Base-by-base conservation (phyloP, 2,329 filamentous ascomycete genomes). In the Trichoderma atrobrunneum region DNA sequence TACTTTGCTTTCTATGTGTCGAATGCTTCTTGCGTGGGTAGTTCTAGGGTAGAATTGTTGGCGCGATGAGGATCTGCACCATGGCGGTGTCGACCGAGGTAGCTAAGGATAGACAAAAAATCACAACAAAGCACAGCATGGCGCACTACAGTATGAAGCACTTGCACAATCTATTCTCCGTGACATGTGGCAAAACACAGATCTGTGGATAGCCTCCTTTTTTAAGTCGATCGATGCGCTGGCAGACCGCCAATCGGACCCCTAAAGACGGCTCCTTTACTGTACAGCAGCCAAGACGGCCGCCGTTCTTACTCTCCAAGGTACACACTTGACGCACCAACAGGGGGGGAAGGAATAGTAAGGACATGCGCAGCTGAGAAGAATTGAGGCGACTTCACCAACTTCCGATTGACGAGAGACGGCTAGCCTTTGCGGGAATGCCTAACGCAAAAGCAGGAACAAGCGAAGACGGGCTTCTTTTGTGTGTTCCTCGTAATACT, bases 171-270 rank as follows among this genome's bases (percentile, higher is more conserved):
- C 16, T 21, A n/a, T 30, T 36, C 65, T 59, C 64, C 51, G 32
- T 11, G 24, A 5, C 16, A 28, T 24, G 51, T 59, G 64, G 64
- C 51, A 67, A 67, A 56, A 24, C 16, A 7, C 30, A 57, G 43
- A 51, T 43, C 39, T 3, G 7, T n/a, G 39, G 39, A 43, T 61
- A 34, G 7, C 30, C 48, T 67, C 64, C 54, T n/a, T 21, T 21
- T 43, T 24, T 3, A 18, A n/a, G 39, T 28, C 36, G 66, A 69
- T 69, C 57, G 43, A 26, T 70, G 56, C 34, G 56, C 5, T 70
- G 66, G 39, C 66, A 26, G 66, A 70, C 66, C 66, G 66, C 66
- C 66, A 61, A 36, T 70, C 28, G 36, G 66, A 24, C 32, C 56
- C 56, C 18, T n/a, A 21, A 30, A 30, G 54, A 28, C 18, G 24